These are phyloP conservation scores for Pseudogymnoascus sp. DNA, from an alignment of 2,329 filamentous ascomycete species.

Conservation along the genomic window DNA sequence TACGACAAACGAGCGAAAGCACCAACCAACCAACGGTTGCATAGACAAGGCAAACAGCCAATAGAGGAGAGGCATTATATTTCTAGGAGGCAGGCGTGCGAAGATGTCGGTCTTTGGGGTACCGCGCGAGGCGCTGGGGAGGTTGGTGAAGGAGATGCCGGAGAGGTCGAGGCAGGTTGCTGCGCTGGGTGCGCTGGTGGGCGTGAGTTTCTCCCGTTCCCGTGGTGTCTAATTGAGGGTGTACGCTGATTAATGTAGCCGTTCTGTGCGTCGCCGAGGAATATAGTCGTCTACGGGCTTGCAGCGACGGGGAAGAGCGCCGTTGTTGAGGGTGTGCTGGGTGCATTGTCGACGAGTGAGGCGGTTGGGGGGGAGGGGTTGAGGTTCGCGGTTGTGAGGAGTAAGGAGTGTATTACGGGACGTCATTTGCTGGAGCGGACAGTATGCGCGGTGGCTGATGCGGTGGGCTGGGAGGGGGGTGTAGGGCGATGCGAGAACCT, in stretches of 20 bases:
- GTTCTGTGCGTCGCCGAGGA: conserved; percentile 25
- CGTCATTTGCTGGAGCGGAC: conserved; percentile 70
- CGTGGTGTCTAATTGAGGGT: not conserved
- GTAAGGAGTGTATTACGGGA: conserved; percentile 67
- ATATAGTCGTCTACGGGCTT: conserved; percentile 74
- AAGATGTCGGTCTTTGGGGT: not conserved
- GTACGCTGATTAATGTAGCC: not conserved
- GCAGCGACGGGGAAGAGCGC: conserved; percentile 81
- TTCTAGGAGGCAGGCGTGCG: not conserved
- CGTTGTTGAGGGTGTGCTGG: conserved; percentile 55
- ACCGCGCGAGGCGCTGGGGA: not conserved
- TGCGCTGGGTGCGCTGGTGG: not conserved
- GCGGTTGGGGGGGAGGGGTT: conserved; percentile 36
- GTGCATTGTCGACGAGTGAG: conserved; percentile 35
- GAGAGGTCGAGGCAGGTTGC: not conserved
- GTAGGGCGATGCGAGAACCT: conserved; percentile 70
- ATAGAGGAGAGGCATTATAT: not conserved
- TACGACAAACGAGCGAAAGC: not conserved
- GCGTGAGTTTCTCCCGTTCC: not conserved
- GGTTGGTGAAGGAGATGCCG: not conserved
- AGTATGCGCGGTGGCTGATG: conserved; percentile 48
- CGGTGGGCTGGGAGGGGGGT: conserved; percentile 40
- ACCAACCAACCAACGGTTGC: not conserved
- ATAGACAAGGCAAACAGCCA: not conserved
- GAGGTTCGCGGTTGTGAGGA: conserved; percentile 55